These are phyloP conservation scores for Emergomyces africanus DNA, from an alignment of 2,329 filamentous ascomycete genomes.

Conservation along the genomic window DNA sequence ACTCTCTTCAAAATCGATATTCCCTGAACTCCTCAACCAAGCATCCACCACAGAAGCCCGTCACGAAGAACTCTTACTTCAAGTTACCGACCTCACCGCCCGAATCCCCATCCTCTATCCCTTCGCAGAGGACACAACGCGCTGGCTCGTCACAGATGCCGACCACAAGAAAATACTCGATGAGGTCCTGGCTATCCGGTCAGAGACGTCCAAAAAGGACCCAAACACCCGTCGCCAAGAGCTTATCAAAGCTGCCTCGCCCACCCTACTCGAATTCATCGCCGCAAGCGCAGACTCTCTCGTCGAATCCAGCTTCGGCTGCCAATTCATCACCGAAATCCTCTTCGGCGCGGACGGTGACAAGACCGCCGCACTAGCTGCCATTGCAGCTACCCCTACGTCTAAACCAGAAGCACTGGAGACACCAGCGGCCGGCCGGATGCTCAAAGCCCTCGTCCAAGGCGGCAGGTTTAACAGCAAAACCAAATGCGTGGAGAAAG, in stretches of 20 bases:
- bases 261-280: conserved; percentile 62
- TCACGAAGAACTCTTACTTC: conserved; percentile 32
- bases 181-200: conserved; percentile 67
- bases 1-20: conserved; percentile 70
- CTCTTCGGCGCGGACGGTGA: conserved; percentile 65
- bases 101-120: conserved; percentile 65
- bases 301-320: conserved; percentile 64
- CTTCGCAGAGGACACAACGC: conserved; percentile 50
- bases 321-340: conserved; percentile 73
- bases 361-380: conserved; percentile 59
- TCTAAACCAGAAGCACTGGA: conserved; percentile 41
- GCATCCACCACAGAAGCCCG: conserved; percentile 31
- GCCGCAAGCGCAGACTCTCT: conserved; percentile 54
- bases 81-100: conserved; percentile 35
- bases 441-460: conserved; percentile 83
- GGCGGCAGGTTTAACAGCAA: conserved; percentile 75
- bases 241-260: conserved; percentile 59
- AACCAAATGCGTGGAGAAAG: conserved; percentile 55
- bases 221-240: conserved; percentile 62
- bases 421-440: conserved; percentile 56
- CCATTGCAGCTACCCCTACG: conserved; percentile 41
- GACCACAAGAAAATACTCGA: conserved; percentile 55
- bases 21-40: conserved; percentile 72
- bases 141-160: conserved; percentile 49
- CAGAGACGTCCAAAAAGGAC: conserved; percentile 87